These are phyloP conservation scores for Saussurea involucrata DNA, from an alignment of 129 eudicot species.

Conservation along the genomic window DNA sequence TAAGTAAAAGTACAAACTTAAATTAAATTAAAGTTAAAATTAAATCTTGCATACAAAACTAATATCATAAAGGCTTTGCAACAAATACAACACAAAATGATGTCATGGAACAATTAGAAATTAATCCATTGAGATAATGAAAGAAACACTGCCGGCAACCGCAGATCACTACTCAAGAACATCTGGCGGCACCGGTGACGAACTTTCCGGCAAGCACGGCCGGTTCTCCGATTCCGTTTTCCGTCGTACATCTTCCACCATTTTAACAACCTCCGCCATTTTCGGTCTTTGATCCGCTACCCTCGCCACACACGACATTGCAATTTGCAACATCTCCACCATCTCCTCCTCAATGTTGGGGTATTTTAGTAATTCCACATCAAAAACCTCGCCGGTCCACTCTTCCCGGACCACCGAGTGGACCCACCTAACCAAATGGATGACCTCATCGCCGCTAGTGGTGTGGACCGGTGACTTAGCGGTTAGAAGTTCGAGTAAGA, in stretches of 20 bases:
- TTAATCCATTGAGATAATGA: conserved; percentile 64
- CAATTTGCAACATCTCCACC: conserved; percentile 93
- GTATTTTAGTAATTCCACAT: conserved; percentile 72
- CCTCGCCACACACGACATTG: conserved; percentile 81
- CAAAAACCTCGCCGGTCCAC: conserved; percentile 98
- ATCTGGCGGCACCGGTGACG: conserved; percentile 30
- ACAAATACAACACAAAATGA: conserved; percentile 30
- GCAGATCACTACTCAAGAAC: conserved; percentile 27
- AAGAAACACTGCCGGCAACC: conserved; percentile 10
- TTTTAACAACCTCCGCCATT: conserved; percentile 68
- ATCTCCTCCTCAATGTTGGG: conserved; percentile 87
- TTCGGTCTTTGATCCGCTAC: conserved; percentile 76
- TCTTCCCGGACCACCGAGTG: conserved; percentile 95
- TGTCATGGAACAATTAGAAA: conserved; percentile 5
- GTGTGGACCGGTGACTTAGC: conserved; percentile 93
- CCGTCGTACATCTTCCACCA: conserved; percentile 72
- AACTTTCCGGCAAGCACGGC: conserved; percentile 36
- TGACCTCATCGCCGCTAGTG: conserved; percentile 81
- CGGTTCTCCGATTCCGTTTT: conserved; percentile 23
- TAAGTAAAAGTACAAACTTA: neutral
- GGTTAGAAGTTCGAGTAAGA: conserved; percentile 80
- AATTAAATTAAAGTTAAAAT: conserved; percentile 11
- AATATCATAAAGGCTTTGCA: conserved; percentile 18
- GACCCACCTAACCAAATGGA: conserved; percentile 95
- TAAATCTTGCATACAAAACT: conserved; percentile 22